These are phyloP conservation scores for Penicillium maclennaniae DNA, from an alignment of 495 filamentous ascomycete species.

Conservation along the genomic window DNA sequence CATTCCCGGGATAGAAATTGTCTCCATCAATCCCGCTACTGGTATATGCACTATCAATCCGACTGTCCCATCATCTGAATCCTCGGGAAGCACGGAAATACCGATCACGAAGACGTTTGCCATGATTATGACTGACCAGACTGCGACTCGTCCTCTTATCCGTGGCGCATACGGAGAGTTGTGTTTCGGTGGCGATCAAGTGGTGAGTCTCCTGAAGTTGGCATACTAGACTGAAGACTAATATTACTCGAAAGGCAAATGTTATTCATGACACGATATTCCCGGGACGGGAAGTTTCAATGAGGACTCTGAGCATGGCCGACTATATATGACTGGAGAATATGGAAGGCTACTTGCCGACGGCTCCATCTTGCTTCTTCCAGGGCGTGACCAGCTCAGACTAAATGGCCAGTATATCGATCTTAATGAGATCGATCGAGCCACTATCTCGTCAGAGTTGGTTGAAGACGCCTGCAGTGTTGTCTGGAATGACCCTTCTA, in stretches of 20 bases:
- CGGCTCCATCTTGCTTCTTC: constrained; percentile 58
- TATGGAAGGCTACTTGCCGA: constrained; percentile 67
- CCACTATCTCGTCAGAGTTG: constrained; percentile 37
- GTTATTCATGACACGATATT: constrained; percentile 39
- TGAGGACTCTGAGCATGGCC: constrained; percentile 59
- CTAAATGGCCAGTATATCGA: constrained; percentile 59
- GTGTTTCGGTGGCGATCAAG: constrained; percentile 80
- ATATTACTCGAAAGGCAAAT: background rate
- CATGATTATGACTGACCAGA: constrained; percentile 53
- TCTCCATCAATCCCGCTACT: constrained; percentile 48
- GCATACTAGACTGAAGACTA: background rate
- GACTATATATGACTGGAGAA: constrained; percentile 69
- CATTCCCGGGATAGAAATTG: constrained; percentile 52
- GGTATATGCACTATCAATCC: constrained; percentile 68
- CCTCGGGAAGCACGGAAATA: constrained; percentile 58
- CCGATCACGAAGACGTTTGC: constrained; percentile 67
- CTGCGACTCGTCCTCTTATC: constrained; percentile 47
- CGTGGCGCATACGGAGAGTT: constrained; percentile 70
- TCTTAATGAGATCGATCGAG: constrained; percentile 63
- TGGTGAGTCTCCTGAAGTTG: constrained; percentile 35
- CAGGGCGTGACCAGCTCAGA: constrained; percentile 63
- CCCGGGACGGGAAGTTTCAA: constrained; percentile 59
- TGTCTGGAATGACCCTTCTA: constrained; percentile 30
- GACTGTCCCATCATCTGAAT: constrained; percentile 36
- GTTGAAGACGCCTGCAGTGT: constrained; percentile 54